Base-by-base conservation (phyloP, 2,329 filamentous ascomycete genomes). In the Fusarium albosuccineum region DNA sequence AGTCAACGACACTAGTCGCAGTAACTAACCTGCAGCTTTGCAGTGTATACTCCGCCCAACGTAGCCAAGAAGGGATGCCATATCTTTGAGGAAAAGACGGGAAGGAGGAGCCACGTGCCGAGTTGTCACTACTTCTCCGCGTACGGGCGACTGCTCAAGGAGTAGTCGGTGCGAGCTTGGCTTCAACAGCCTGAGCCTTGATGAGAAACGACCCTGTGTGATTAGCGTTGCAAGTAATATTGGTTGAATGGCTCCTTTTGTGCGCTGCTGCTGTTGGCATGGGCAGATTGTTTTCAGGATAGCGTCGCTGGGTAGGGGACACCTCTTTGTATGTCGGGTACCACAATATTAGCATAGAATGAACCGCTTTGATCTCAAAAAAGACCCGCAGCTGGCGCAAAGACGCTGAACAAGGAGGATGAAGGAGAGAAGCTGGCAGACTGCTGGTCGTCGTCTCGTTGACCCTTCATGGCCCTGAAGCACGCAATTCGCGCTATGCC, bases 11-110 rank as follows among this genome's bases (percentile, higher is more conserved):
- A 66, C 77, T 78, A 61, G 72, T 75, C 72, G 58, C 63, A 54
- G 55, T 60, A 66, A 66, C 76, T 80, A 65, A 79, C 72, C 48
- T 62, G 71, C 60, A 67, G 60, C 60, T 57, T 53, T 68, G 67
- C 75, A 89, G 83, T 97, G 62, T 96, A 96, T 76, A 95, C 92
- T 13, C 94, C 94, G 36, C 94, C 94, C 4, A 97, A 97, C 73
- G 94, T 95, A 37, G 93, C 93, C 37, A 91, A 87, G 61, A 87
- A 88, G 62, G 94, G 94, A 26, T 97, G 93, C 78, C 87, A 92
- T 73, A 88, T 95, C 74, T 97, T 95, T 77, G 87, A 95, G 73
- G 87, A 90, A 67, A 84, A 84, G 70, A 97, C 93, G 4, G 92
- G 94, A 54, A 89, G 89, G 78, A 88, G 86, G 60, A 91, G 85